Conservation (phyloP, 2,329 filamentous ascomycete genomes). For the Botrytis aclada region DNA sequence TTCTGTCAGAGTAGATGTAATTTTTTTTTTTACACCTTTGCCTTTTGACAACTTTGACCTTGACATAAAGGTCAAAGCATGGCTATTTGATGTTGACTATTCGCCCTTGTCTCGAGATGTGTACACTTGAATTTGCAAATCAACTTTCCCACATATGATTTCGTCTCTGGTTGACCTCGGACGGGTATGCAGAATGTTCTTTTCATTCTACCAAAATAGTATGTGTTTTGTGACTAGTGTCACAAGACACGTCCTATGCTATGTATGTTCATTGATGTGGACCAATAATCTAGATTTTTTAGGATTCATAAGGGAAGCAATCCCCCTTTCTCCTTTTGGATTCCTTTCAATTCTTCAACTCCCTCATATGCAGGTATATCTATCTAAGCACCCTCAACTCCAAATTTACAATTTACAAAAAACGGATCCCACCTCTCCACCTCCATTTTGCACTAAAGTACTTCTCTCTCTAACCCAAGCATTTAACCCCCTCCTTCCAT, state of each 20-base stretch:
- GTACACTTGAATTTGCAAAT: background rate
- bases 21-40: background rate
- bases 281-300: background rate
- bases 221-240: background rate
- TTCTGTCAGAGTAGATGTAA: background rate
- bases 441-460: conserved; percentile 73
- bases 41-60: background rate
- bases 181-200: background rate
- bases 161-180: background rate
- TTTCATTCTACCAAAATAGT: background rate
- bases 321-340: background rate
- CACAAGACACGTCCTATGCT: background rate
- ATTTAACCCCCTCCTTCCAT: conserved; percentile 73
- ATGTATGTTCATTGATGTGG: background rate
- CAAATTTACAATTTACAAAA: conserved; percentile 57
- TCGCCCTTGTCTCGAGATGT: background rate
- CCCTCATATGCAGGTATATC: background rate
- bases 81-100: background rate
- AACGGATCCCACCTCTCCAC: conserved; percentile 63
- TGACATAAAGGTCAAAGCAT: background rate
- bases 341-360: background rate
- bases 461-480: conserved; percentile 87
- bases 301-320: background rate
- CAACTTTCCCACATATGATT: background rate
- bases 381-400: background rate